Evolutionary conservation across 768 basidiomycete species (phyloP).

Genomic region (Roridomyces roridus): DNA sequence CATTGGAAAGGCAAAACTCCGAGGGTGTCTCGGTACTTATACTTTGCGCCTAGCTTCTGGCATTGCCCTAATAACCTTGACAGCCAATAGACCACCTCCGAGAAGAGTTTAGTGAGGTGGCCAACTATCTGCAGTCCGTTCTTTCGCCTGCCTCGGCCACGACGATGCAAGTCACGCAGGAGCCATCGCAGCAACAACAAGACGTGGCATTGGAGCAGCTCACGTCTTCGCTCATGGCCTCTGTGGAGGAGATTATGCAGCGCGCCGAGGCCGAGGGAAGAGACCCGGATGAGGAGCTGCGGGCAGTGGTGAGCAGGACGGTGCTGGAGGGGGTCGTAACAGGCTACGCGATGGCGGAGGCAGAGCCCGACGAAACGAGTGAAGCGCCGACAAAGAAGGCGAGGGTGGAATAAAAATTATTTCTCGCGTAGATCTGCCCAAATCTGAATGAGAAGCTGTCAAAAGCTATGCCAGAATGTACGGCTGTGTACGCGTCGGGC

Average conservation of each 20-base stretch:
- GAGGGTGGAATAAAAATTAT: slow-evolving; percentile 24
- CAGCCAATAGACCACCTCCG: slow-evolving; percentile 75
- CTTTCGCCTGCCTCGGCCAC: slow-evolving; percentile 30
- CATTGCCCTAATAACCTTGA: slow-evolving; percentile 15
- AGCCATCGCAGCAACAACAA: slow-evolving; percentile 71
- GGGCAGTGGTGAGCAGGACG: slow-evolving; percentile 63
- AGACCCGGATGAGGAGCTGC: slow-evolving; percentile 73
- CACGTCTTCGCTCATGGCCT: slow-evolving; percentile 68
- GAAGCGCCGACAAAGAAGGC: slow-evolving; percentile 42
- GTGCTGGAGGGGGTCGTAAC: slow-evolving; percentile 71
- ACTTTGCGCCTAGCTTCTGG: no score
- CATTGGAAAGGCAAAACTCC: slow-evolving; percentile 62
- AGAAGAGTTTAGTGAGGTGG: slow-evolving; percentile 75
- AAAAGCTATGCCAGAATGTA: neutral
- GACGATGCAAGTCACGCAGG: slow-evolving; percentile 28
- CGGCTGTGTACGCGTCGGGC: neutral
- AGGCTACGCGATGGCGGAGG: slow-evolving; percentile 59
- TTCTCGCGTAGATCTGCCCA: neutral
- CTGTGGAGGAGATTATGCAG: slow-evolving; percentile 70
- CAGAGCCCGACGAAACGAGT: slow-evolving; percentile 41
- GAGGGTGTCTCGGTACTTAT: slow-evolving; percentile 73
- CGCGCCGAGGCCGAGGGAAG: slow-evolving; percentile 59
- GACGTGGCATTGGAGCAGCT: slow-evolving; percentile 73
- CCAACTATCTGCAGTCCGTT: slow-evolving; percentile 60
- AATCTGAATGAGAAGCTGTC: neutral